These are phyloP conservation scores for Alternaria sp. DNA, from an alignment of 2,329 filamentous ascomycete genomes.

Conservation along the genomic window DNA sequence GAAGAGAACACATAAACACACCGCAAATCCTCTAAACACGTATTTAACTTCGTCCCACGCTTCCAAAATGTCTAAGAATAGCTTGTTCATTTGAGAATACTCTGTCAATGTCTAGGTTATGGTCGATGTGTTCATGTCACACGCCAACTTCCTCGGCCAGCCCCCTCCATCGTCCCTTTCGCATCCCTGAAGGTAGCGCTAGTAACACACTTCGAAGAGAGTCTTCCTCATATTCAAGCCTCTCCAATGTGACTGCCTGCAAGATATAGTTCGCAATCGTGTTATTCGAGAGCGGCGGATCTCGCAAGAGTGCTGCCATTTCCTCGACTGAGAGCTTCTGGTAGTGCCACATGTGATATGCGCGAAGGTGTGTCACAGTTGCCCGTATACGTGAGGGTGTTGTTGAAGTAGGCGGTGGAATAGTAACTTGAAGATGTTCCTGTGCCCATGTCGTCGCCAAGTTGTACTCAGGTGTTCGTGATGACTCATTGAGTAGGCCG, in stretches of 20 bases:
- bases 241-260: constrained; percentile 38
- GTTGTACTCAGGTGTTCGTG: constrained; percentile 26
- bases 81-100: background rate
- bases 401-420: constrained; percentile 29
- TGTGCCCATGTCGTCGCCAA: constrained; percentile 41
- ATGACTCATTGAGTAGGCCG: background rate
- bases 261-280: constrained; percentile 42
- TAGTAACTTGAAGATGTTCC: constrained; percentile 34
- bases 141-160: constrained; percentile 33
- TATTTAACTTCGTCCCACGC: no score
- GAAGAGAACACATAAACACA: background rate
- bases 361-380: constrained; percentile 39
- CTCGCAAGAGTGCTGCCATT: constrained; percentile 32
- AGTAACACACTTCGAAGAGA: constrained; percentile 29
- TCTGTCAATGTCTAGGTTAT: background rate
- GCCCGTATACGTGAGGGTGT: constrained; percentile 35
- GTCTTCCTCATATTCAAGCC: constrained; percentile 31
- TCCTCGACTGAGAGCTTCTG: constrained; percentile 31
- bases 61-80: background rate
- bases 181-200: constrained; percentile 28
- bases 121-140: background rate
- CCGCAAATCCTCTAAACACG: background rate
- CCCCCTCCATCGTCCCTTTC: constrained; percentile 32
- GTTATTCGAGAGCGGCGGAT: constrained; percentile 37
- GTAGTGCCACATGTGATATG: constrained; percentile 44